Evolutionary conservation across 768 basidiomycete species (phyloP).

Genomic region (Mycena epipterygia): DNA sequence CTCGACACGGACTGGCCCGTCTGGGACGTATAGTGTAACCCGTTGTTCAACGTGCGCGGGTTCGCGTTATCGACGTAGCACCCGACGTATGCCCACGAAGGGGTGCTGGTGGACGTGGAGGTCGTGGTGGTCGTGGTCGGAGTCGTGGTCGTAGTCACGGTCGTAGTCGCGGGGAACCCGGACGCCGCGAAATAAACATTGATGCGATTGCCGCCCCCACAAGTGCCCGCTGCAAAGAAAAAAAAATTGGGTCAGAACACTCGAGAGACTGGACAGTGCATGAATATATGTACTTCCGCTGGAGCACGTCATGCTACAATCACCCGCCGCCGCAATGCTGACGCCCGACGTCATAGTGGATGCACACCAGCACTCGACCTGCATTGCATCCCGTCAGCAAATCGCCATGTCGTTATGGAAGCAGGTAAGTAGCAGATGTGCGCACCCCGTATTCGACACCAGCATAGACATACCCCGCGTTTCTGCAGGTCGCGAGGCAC

Average conservation of each 20-base stretch:
- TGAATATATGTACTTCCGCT: conserved; percentile 10
- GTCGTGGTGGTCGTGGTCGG: neutral
- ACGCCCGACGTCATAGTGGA: neutral
- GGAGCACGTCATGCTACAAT: conserved; percentile 17
- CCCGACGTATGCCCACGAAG: conserved; percentile 38
- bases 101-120: neutral
- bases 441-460: conserved; percentile 26
- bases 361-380: conserved; percentile 20
- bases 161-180: neutral
- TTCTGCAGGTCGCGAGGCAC: conserved; percentile 8
- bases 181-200: conserved; percentile 11
- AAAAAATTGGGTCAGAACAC: too few species aligned
- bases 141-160: neutral
- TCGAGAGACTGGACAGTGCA: neutral
- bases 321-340: neutral
- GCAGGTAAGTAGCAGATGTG: neutral
- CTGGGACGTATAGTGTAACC: conserved; percentile 30
- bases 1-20: conserved; percentile 42
- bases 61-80: conserved; percentile 35
- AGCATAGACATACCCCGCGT: conserved; percentile 13
- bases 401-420: too few species aligned
- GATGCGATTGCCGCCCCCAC: conserved; percentile 14
- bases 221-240: conserved; percentile 13
- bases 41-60: conserved; percentile 40
- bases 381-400: too few species aligned